Conservation (phyloP, 257 asterid species). For the Przewalskia tangutica region DNA sequence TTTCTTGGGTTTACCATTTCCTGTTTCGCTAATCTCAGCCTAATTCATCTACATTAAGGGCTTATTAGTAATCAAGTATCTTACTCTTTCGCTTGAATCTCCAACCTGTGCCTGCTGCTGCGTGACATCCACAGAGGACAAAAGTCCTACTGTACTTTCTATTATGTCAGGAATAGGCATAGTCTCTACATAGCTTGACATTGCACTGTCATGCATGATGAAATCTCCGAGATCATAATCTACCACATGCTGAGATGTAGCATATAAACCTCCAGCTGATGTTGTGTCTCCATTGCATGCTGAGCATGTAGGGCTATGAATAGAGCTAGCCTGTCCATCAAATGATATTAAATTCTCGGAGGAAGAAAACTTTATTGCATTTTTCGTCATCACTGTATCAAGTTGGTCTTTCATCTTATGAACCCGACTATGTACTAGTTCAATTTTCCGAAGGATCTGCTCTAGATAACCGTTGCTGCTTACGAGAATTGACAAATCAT, state of each 20-base stretch:
- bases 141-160: slow-evolving; percentile 26
- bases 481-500: slow-evolving; percentile 38
- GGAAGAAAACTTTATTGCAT: slow-evolving; percentile 68
- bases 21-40: background rate
- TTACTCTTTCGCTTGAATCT: slow-evolving; percentile 34
- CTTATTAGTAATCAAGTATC: background rate
- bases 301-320: slow-evolving; percentile 55
- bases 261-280: slow-evolving; percentile 10
- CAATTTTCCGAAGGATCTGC: slow-evolving; percentile 62
- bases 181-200: slow-evolving; percentile 8
- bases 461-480: slow-evolving; percentile 35
- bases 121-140: slow-evolving; percentile 12
- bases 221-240: slow-evolving; percentile 18
- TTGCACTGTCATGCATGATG: slow-evolving; percentile 16
- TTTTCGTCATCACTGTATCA: slow-evolving; percentile 43
- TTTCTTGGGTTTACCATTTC: background rate
- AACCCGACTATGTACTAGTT: slow-evolving; percentile 48
- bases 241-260: background rate
- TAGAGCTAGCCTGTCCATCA: slow-evolving; percentile 53
- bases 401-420: slow-evolving; percentile 59
- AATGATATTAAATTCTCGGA: slow-evolving; percentile 67
- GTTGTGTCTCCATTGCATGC: slow-evolving; percentile 12
- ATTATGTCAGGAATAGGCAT: slow-evolving; percentile 15
- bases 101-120: slow-evolving; percentile 9
- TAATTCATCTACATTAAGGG: background rate